Evolutionary conservation across 2,329 filamentous ascomycete species (phyloP).

Genomic region (Pestalotiopsis sp.): DNA sequence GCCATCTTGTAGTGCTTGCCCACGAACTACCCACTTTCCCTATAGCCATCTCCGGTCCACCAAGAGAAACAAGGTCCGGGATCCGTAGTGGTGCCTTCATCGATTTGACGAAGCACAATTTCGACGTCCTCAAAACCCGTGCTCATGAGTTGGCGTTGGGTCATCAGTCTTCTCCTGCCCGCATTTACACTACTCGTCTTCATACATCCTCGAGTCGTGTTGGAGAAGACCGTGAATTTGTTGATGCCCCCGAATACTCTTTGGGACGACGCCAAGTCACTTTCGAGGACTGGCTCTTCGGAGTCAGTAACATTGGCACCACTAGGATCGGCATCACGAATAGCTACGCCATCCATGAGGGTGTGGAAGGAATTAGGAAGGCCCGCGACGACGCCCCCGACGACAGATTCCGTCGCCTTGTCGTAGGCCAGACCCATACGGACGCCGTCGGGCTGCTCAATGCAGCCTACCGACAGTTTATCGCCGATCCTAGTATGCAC

Average conservation of each 20-base stretch:
- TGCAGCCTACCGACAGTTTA: neutral
- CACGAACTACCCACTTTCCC: neutral
- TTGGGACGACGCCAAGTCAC: neutral
- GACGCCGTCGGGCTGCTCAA: neutral
- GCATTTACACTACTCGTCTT: neutral
- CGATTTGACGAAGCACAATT: neutral
- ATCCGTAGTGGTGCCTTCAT: neutral
- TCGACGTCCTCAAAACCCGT: neutral
- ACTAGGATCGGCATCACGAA: neutral
- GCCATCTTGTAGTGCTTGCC: no score
- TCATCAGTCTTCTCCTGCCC: neutral
- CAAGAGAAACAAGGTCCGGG: neutral
- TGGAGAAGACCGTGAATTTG: neutral
- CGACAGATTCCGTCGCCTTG: neutral
- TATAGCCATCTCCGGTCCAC: neutral
- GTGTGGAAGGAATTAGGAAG: neutral
- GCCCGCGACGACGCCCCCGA: no score
- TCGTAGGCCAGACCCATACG: slow-evolving; percentile 7
- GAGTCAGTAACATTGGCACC: no score
- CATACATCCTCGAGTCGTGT: neutral
- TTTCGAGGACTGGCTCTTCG: neutral
- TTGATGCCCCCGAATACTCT: neutral
- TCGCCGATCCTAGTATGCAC: neutral
- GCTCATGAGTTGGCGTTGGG: neutral
- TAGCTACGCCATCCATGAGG: neutral